phyloP scores from a whole-genome alignment of 2,329 filamentous ascomycete genomes.

The Neocucurbitaria cava region DNA sequence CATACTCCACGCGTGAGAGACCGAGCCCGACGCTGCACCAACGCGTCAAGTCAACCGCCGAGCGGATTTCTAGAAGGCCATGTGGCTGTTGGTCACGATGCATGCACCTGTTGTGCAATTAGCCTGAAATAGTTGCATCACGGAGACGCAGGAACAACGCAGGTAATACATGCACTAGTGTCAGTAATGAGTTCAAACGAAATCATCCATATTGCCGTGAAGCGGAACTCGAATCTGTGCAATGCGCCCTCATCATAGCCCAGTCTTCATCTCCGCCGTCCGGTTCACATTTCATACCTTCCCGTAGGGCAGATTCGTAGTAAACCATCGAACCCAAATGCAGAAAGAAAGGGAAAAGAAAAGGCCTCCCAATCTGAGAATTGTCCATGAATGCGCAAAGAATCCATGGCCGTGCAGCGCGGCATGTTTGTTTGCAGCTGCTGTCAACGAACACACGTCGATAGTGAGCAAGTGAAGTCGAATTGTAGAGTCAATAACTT shows the following conservation, averaged over 20 bases:
- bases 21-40: not conserved
- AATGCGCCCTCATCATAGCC: conserved; percentile 12
- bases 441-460: not conserved
- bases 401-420: not conserved
- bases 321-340: not conserved
- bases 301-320: not conserved
- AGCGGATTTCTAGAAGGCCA: not conserved
- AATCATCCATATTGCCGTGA: conserved; percentile 34
- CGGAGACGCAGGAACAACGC: conserved; percentile 29
- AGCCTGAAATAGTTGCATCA: conserved; percentile 29
- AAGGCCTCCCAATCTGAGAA: not conserved
- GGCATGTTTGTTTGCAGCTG: not conserved
- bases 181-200: conserved; percentile 8
- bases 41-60: not conserved
- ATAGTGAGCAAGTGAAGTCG: not conserved
- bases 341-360: not conserved
- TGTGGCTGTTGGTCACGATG: conserved; percentile 9
- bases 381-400: not conserved
- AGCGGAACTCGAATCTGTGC: conserved; percentile 14
- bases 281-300: not conserved
- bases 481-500: not conserved
- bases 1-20: not conserved
- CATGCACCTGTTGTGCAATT: conserved; percentile 18
- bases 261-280: conserved; percentile 5
- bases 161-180: conserved; percentile 20